Percentiles rank a stretch among this genome's conserved stretches.
Evolutionary conservation across 768 basidiomycete species (phyloP).

Genomic region (Russula brevipes): DNA sequence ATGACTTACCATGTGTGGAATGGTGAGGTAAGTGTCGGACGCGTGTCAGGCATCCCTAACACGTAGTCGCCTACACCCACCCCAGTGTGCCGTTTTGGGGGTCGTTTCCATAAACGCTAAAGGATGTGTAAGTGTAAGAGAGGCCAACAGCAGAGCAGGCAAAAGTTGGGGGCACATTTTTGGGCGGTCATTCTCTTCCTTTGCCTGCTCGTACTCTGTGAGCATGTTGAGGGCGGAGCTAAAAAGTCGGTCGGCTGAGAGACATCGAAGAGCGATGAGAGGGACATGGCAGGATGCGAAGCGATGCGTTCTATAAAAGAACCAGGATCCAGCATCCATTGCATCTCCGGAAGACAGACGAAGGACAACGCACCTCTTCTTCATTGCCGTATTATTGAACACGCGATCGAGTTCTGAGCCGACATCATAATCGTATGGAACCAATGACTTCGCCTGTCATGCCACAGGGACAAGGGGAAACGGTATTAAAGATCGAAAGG

Average conservation of each 20-base stretch:
- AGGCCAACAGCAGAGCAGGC: not conserved
- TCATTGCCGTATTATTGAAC: constrained; percentile 72
- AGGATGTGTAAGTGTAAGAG: constrained; percentile 15
- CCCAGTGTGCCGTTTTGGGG: constrained; percentile 43
- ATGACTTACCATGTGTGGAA: constrained; percentile 66
- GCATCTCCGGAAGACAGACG: not conserved
- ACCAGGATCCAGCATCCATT: not conserved
- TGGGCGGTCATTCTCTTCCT: constrained; percentile 66
- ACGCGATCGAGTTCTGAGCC: constrained; percentile 63
- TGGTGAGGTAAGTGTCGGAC: constrained; percentile 65
- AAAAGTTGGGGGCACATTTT: constrained; percentile 51
- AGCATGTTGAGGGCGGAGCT: constrained; percentile 63
- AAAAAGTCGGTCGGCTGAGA: constrained; percentile 76
- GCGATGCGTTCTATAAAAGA: constrained; percentile 57
- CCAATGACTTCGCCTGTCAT: constrained; percentile 70
- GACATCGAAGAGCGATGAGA: constrained; percentile 77
- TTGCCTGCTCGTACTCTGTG: constrained; percentile 72
- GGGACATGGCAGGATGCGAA: constrained; percentile 88
- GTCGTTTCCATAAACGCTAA: constrained; percentile 53
- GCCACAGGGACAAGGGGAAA: not conserved
- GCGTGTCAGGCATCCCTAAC: constrained; percentile 54
- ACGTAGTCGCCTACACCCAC: constrained; percentile 55
- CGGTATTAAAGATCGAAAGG: not conserved
- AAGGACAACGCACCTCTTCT: constrained; percentile 55
- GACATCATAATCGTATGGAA: constrained; percentile 83